Evolutionary conservation across 2,329 filamentous ascomycete genomes (phyloP), one percentile per base, ranked within the genome.

Genomic region (Pseudocercospora macadamiae): DNA sequence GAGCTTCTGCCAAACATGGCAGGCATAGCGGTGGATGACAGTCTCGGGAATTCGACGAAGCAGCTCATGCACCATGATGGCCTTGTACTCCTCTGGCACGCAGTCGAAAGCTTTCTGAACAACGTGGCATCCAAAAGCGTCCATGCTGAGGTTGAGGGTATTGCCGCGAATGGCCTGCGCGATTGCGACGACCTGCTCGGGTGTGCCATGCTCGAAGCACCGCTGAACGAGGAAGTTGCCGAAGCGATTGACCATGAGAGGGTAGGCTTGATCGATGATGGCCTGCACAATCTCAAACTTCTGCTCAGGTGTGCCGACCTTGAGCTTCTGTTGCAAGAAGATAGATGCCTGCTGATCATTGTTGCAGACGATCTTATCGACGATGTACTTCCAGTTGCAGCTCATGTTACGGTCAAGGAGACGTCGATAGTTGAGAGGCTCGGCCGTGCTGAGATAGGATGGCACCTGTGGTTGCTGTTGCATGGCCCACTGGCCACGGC

Each of bases 331-430:
- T 75, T 99, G 95, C 44, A 99, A 82, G 77, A 99, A 99, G 70
- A 99, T 97, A 2, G 95, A 99, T 8, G 96, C 95, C 76, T 99
- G 95, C 76, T 99, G 95, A 72, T 99, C 95, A 75, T 99, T 97
- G 79, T 93, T 97, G 84, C 91, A 96, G 66, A 99, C 93, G 73
- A 99, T 99, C 82, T 97, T 97, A 80, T 99, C 93, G 55, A 99
- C 95, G 68, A 99, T 97, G 74, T 96, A 97, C 78, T 95, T 96
- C 95, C 93, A 99, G 79, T 99, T 96, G 78, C 93, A 97, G 71
- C 90, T 96, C 76, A 96, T 91, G 73, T 93, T 96, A 71, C 93
- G 92, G 72, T 99, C 95, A 47, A 97, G 86, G 36, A 99, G 84
- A 56, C 93, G 92, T 61, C 95, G 92, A 71, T 97, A 99, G 76